A percentile compares a stretch with the other conserved stretches of the same genome.
These are phyloP conservation scores for Epichloe bromicola DNA, from an alignment of 2,329 filamentous ascomycete genomes.

Conservation along the genomic window DNA sequence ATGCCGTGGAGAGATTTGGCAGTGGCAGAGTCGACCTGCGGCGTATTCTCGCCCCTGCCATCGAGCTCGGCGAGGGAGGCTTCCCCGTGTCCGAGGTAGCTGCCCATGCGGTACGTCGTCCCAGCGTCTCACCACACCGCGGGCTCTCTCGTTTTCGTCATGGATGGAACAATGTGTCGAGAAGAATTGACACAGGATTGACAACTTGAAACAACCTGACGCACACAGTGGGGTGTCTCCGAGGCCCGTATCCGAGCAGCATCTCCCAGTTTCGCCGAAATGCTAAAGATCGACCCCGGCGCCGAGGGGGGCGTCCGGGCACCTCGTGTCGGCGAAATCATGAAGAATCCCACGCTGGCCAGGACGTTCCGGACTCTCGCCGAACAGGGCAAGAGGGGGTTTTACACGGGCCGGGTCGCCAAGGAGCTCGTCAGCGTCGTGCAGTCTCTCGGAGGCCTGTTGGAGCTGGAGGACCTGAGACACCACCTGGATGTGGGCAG, in stretches of 20 bases:
- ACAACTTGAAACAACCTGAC: too few species aligned
- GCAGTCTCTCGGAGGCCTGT: conserved; percentile 58
- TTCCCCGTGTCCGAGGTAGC: conserved; percentile 76
- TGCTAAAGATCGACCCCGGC: conserved; percentile 65
- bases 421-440: conserved; percentile 70
- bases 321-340: conserved; percentile 71
- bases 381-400: conserved; percentile 73
- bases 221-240: conserved; percentile 57
- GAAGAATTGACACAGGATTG: too few species aligned
- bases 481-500: conserved; percentile 56
- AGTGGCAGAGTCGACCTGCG: conserved; percentile 69
- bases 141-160: background rate
- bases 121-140: too few species aligned
- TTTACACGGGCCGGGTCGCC: conserved; percentile 77
- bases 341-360: conserved; percentile 73
- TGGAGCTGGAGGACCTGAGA: conserved; percentile 68
- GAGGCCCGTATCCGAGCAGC: conserved; percentile 54
- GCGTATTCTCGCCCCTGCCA: conserved; percentile 70
- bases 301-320: conserved; percentile 60
- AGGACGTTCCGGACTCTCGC: conserved; percentile 70
- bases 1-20: conserved; percentile 76
- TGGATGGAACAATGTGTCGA: background rate
- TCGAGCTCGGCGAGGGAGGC: conserved; percentile 73
- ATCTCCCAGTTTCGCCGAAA: conserved; percentile 76
- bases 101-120: conserved; percentile 46